Base-by-base conservation (phyloP, 768 basidiomycete genomes). In the Lentinula guzmanii region DNA sequence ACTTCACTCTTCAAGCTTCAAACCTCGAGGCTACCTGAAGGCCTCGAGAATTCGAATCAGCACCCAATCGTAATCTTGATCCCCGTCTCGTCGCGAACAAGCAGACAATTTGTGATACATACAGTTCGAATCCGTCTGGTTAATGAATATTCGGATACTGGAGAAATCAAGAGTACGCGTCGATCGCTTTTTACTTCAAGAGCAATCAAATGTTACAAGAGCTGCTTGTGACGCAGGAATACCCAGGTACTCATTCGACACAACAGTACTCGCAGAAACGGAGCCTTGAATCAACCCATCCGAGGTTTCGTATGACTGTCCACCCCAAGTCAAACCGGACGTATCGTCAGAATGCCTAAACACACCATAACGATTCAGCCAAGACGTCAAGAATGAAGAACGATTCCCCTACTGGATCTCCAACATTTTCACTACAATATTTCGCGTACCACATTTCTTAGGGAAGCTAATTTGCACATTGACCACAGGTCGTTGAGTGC, bases 351-450 rank as follows among this genome's bases (percentile, higher is more conserved):
- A 79, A 62, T 79, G 74, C 15, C 80, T 84, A 16, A 3, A 43
- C 10, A n/a, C 28, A 5, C 15, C 18, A 11, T 4, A 39, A 7
- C 5, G n/a, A 33, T 6, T 16, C 4, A 24, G n/a, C 6, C 31
- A 18, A 46, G 3, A 58, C 53, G 11, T 46, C 13, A 46, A 31
- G n/a, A 31, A 35, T 8, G 50, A 39, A 31, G 33, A 33, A 51
- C 57, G 15, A n/a, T 43, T n/a, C n/a, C 65, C 75, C 60, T 65
- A 83, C 82, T 72, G 70, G 52, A 86, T 80, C 3, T 70, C 64
- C n/a, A 86, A 72, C 42, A 79, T 71, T 69, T 86, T 86, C 31
- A 85, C 37, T 11, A 69, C n/a, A 68, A 66, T 69, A 80, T 76
- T 15, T 59, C 66, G 7, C 59, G 62, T 5, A 76, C 72, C 4